These are phyloP conservation scores for Spinacia oleracea DNA, from an alignment of 179 eudicot species.

Conservation along the genomic window DNA sequence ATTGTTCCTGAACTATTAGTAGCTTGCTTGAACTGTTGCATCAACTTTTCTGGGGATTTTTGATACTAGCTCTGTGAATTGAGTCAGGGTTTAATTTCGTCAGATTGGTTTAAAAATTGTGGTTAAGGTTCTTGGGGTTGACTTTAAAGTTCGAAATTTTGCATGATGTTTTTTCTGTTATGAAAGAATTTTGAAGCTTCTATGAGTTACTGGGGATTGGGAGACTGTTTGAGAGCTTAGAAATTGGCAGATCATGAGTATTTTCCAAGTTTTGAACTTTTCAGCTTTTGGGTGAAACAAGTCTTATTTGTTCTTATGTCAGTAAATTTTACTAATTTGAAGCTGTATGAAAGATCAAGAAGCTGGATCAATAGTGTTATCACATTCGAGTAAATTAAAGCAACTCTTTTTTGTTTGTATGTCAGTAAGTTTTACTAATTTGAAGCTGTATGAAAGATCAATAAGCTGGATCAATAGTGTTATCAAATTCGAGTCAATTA, in stretches of 20 bases:
- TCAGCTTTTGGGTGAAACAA: neutral
- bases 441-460: neutral
- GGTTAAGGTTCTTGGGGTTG: too few relatives aligned
- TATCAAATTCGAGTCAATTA: neutral
- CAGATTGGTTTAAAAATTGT: neutral
- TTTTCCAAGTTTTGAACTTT: neutral
- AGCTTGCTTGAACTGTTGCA: neutral
- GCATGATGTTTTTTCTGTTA: neutral
- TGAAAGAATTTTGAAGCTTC: neutral
- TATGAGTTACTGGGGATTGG: neutral
- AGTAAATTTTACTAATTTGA: neutral
- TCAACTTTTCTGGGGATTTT: neutral
- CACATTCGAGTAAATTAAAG: neutral
- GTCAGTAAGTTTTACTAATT: neutral
- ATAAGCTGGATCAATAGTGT: neutral
- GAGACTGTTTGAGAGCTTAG: constrained; percentile 4
- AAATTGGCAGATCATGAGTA: neutral
- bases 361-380: neutral
- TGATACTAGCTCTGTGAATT: neutral
- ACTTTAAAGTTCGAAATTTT: neutral
- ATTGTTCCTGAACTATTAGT: neutral
- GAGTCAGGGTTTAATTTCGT: constrained; percentile 11
- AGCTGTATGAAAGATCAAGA: neutral
- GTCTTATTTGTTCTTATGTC: neutral
- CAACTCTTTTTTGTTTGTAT: neutral